Percentiles rank a stretch among this genome's conserved stretches.
phyloP scores from a whole-genome alignment of 768 basidiomycete genomes.

The Clitopilus hobsonii region DNA sequence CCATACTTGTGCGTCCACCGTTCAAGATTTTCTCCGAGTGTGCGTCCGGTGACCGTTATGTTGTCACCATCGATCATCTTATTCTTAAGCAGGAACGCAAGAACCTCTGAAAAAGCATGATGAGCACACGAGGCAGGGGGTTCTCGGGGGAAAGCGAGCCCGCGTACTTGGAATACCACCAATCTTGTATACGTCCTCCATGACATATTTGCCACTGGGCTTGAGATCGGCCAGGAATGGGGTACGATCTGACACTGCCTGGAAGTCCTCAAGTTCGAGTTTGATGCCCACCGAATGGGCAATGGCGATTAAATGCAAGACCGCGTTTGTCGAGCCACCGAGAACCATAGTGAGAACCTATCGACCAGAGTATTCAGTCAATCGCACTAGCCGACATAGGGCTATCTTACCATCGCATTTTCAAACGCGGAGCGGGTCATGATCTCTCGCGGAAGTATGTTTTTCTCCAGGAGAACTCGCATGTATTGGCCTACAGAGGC shows the following conservation, averaged over 20 bases:
- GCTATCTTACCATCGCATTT: conserved; percentile 80
- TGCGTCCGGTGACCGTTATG: conserved; percentile 86
- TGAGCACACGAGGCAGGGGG: conserved; percentile 1
- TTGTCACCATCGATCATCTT: conserved; percentile 87
- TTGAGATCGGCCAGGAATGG: conserved; percentile 97
- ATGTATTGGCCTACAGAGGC: conserved; percentile 77
- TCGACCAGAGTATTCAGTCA: conserved; percentile 2
- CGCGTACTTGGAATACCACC: conserved; percentile 92
- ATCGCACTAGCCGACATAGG: conserved; percentile 2
- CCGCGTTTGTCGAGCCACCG: conserved; percentile 97
- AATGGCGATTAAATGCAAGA: conserved; percentile 94
- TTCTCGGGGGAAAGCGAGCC: conserved; percentile 4
- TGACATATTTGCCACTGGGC: conserved; percentile 97
- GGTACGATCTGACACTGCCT: conserved; percentile 83
- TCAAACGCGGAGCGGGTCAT: conserved; percentile 97
- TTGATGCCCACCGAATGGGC: conserved; percentile 93
- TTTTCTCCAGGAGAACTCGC: conserved; percentile 82
- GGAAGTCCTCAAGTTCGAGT: conserved; percentile 89
- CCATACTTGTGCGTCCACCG: conserved; percentile 81
- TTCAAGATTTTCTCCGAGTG: conserved; percentile 90
- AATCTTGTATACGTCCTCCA: conserved; percentile 95
- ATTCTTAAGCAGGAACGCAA: conserved; percentile 81
- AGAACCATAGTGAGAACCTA: conserved; percentile 95
- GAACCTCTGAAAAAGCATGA: conserved; percentile 54
- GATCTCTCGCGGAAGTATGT: conserved; percentile 90